Base-by-base conservation (phyloP, 805 yeast genomes). In the Ogataea chonburiensis region DNA sequence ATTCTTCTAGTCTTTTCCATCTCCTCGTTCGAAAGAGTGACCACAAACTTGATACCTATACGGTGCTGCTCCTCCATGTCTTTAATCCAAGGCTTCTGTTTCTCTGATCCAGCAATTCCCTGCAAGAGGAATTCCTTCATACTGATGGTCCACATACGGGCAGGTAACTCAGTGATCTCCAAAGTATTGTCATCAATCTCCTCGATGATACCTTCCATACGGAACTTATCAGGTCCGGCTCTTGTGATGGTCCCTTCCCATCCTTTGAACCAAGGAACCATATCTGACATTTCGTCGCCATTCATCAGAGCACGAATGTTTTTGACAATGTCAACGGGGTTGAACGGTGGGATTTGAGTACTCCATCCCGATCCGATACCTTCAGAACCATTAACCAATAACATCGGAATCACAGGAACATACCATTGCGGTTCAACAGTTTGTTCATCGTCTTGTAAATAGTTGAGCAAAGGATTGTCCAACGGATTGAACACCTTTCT, bases 281-380 rank as follows among this genome's bases (percentile, higher is more conserved):
- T 77, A 24, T 81, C 85, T 18, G 66, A 71, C 63, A 78, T 56
- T 22, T 77, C 84, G 52, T 86, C 82, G 7, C 78, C 84, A 13
- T 70, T 67, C 87, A 93, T 79, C 50, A 93, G 56, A 25, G 75
- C 75, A 41, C 77, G 76, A 20, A 93, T 66, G 51, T 93, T 93
- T 2, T 62, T 66, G 17, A 87, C 87, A 42, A 93, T 68, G 55
- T 91, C 98, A 10, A 60, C 52, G 0, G 98, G 98, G 57, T 93
- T 88, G 64, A 75, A 91, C 25, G 86, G 79, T 1, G 98, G 98
- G 45, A 93, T 82, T 43, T 77, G 79, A 1, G 98, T 88, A 47
- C 96, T 86, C 97, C 98, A 93, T 48, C 98, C 98, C 30, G 98
- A 89, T 45, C 98, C 98, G 60, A 93, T 93, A 67, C 98, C 98